These are phyloP conservation scores for Coniosporium apollinis DNA, from an alignment of 495 filamentous ascomycete species.

Conservation along the genomic window DNA sequence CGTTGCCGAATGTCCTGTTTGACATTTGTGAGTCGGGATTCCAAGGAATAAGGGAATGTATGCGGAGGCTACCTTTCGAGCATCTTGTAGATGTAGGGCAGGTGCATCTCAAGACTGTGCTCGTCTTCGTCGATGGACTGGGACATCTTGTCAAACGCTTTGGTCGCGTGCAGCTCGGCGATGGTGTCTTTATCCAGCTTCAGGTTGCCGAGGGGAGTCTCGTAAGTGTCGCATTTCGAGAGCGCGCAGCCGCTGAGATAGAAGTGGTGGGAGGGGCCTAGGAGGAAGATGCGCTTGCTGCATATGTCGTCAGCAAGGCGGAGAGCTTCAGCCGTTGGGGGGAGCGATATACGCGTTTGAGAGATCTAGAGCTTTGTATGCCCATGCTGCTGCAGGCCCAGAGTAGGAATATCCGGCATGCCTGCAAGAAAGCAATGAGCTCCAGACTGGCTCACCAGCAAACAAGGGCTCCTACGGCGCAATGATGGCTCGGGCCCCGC, in stretches of 20 bases:
- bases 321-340: too few relatives aligned
- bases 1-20: constrained; percentile 19
- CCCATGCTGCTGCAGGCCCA: constrained; percentile 83
- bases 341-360: constrained; percentile 64
- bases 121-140: constrained; percentile 59
- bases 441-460: not conserved
- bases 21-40: too few relatives aligned
- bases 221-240: constrained; percentile 56
- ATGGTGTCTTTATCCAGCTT: constrained; percentile 54
- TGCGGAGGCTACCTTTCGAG: constrained; percentile 31
- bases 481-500: constrained; percentile 76
- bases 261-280: constrained; percentile 85
- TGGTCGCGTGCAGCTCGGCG: constrained; percentile 40
- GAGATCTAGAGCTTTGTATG: constrained; percentile 81
- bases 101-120: constrained; percentile 93
- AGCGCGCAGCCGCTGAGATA: constrained; percentile 65
- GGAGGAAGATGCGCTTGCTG: constrained; percentile 80
- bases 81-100: constrained; percentile 85
- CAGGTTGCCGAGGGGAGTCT: constrained; percentile 72
- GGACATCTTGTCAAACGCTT: constrained; percentile 61
- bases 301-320: too few relatives aligned
- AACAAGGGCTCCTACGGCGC: constrained; percentile 55
- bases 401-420: constrained; percentile 96
- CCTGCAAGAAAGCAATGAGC: constrained; percentile 30
- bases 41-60: not conserved